These are phyloP conservation scores for Diutina mesorugosa DNA, from an alignment of 1,139 yeast genomes.

Conservation along the genomic window DNA sequence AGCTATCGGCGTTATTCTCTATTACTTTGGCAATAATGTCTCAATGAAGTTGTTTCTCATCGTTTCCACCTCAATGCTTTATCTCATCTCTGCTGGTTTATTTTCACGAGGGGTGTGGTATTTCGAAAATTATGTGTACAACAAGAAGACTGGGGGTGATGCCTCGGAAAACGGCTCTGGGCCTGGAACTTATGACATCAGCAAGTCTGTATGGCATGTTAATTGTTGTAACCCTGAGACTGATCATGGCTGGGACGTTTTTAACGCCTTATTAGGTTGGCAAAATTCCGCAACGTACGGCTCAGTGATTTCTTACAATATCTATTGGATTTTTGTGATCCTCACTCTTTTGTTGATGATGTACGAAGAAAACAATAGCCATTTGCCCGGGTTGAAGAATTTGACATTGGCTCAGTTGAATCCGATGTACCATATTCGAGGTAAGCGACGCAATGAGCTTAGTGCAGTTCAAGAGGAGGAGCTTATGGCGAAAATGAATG, in stretches of 20 bases:
- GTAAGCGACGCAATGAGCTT: background rate
- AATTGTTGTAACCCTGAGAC: conserved; percentile 5
- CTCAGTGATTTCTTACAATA: conserved; percentile 3
- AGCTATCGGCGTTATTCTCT: conserved; percentile 2
- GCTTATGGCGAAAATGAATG: conserved; percentile 33
- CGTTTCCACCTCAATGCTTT: conserved; percentile 3
- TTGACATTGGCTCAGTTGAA: background rate
- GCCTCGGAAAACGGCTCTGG: conserved; percentile 4
- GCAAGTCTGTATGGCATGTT: conserved; percentile 5
- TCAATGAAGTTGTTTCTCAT: conserved; percentile 3
- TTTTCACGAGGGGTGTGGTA: conserved; percentile 4
- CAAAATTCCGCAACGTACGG: conserved; percentile 2
- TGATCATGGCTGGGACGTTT: conserved; percentile 4
- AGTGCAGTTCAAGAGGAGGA: conserved; percentile 37
- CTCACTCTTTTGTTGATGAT: background rate
- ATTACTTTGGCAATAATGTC: conserved; percentile 3
- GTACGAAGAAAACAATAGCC: background rate
- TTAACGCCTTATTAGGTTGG: conserved; percentile 5
- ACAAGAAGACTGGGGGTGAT: conserved; percentile 3
- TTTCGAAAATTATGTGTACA: conserved; percentile 2
- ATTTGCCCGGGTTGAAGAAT: background rate
- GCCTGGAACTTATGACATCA: conserved; percentile 4
- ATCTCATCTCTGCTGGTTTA: conserved; percentile 4
- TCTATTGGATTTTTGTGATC: conserved; percentile 4
- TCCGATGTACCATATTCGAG: background rate